A percentile compares a stretch with the other conserved stretches of the same genome.
These are phyloP conservation scores for Solanum ossicruentum DNA, from an alignment of 257 asterid genomes.

Conservation along the genomic window DNA sequence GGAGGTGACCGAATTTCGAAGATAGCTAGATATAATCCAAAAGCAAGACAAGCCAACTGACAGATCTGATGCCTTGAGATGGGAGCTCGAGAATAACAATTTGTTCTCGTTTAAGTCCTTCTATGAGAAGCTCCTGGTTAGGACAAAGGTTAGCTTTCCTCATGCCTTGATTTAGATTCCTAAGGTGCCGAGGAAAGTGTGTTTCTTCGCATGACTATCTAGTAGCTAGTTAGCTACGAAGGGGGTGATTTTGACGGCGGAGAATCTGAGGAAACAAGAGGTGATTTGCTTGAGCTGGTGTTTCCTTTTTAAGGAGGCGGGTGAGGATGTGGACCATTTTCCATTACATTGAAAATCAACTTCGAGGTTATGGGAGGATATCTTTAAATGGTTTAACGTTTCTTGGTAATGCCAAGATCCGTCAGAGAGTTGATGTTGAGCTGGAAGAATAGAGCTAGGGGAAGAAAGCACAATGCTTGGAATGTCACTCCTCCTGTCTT, in stretches of 20 bases:
- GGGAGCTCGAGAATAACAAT: not conserved
- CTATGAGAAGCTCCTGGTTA: not conserved
- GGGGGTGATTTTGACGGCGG: not conserved
- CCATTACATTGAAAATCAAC: not conserved
- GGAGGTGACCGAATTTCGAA: not conserved
- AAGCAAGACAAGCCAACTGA: not conserved
- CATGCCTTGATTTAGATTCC: not conserved
- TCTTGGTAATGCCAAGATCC: not conserved
- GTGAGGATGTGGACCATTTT: not conserved
- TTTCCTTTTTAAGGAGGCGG: not conserved
- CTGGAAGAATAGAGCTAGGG: not conserved
- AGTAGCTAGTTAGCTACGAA: not conserved
- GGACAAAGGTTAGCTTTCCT: not conserved
- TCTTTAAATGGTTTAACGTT: not conserved
- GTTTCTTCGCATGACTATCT: not conserved
- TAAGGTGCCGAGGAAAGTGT: not conserved
- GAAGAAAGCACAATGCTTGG: not conserved
- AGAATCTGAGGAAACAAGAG: not conserved
- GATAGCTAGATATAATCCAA: not conserved
- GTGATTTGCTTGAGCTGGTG: not conserved
- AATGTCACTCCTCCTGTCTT: not conserved
- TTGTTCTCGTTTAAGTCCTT: not conserved
- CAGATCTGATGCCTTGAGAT: not conserved
- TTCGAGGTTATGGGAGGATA: not conserved
- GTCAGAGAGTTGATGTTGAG: not conserved